Conservation (phyloP, 805 yeast species). For the Metschnikowia similis region DNA sequence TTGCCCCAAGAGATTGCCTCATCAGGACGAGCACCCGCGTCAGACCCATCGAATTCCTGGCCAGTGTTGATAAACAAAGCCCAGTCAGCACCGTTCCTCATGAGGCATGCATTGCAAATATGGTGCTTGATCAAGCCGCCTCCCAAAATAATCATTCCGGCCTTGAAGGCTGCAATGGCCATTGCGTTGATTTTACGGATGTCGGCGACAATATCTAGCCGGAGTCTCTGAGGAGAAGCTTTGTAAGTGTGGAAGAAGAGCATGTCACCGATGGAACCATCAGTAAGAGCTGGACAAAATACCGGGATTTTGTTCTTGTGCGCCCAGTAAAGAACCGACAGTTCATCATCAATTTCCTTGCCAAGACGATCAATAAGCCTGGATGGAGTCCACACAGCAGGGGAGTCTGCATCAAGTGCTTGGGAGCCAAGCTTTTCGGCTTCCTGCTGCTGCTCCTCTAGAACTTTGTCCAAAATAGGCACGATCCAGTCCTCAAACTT, state of each 20-base stretch:
- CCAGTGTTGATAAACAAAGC: slow-evolving; percentile 98
- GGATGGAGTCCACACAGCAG: slow-evolving; percentile 91
- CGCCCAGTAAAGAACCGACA: slow-evolving; percentile 95
- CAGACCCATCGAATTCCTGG: slow-evolving; percentile 98
- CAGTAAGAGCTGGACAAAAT: slow-evolving; percentile 96
- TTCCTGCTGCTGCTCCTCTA: slow-evolving; percentile 80
- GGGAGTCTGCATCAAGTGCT: slow-evolving; percentile 57
- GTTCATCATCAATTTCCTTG: slow-evolving; percentile 89
- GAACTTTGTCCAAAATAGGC: slow-evolving; percentile 81
- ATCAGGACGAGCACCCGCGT: slow-evolving; percentile 98
- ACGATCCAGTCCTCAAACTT: slow-evolving; percentile 98
- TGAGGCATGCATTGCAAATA: slow-evolving; percentile 94
- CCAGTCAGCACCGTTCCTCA: slow-evolving; percentile 99
- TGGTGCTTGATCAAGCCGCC: slow-evolving; percentile 97
- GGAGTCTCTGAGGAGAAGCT: slow-evolving; percentile 82
- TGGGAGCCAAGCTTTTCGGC: slow-evolving; percentile 48
- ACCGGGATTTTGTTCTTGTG: slow-evolving; percentile 94
- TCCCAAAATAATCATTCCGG: slow-evolving; percentile 95
- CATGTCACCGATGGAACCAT: slow-evolving; percentile 99
- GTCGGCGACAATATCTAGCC: slow-evolving; percentile 91
- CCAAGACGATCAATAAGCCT: slow-evolving; percentile 89
- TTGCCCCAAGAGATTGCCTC: slow-evolving; percentile 99
- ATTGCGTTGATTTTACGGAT: slow-evolving; percentile 86
- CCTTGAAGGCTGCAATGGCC: slow-evolving; percentile 90
- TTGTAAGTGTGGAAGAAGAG: slow-evolving; percentile 96